Evolutionary conservation across 306 rosid species (phyloP).

Genomic region (Mimosa pudica): DNA sequence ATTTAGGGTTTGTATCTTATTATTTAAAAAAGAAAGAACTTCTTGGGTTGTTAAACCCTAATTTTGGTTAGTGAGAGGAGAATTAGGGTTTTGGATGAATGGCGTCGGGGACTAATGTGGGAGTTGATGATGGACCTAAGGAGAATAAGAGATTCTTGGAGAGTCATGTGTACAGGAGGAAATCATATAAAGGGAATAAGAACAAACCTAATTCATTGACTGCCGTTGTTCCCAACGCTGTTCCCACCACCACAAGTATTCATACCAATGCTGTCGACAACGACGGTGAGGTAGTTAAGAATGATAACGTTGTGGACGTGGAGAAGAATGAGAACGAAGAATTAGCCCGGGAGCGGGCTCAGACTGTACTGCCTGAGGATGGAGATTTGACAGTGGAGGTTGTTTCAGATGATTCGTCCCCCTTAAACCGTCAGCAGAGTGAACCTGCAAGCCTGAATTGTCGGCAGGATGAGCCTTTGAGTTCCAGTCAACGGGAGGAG

Average conservation of each 20-base stretch:
- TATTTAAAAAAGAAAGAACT: no score
- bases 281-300: not conserved
- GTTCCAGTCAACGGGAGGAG: slow-evolving; percentile 12
- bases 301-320: slow-evolving; percentile 21
- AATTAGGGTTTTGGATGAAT: slow-evolving; percentile 88
- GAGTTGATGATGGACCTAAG: slow-evolving; percentile 67
- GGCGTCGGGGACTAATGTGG: slow-evolving; percentile 86
- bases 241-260: slow-evolving; percentile 6
- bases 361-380: slow-evolving; percentile 34
- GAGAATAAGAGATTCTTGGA: slow-evolving; percentile 60
- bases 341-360: slow-evolving; percentile 33
- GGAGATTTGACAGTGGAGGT: slow-evolving; percentile 48
- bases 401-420: slow-evolving; percentile 51
- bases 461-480: slow-evolving; percentile 33
- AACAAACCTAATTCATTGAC: slow-evolving; percentile 39
- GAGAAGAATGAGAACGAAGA: slow-evolving; percentile 29
- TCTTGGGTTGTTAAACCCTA: slow-evolving; percentile 37
- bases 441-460: slow-evolving; percentile 26
- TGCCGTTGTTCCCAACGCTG: slow-evolving; percentile 13
- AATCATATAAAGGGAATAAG: slow-evolving; percentile 57
- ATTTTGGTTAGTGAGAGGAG: slow-evolving; percentile 16
- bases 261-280: not conserved
- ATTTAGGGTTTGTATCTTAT: slow-evolving; percentile 29
- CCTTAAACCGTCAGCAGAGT: slow-evolving; percentile 42
- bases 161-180: slow-evolving; percentile 75